Conservation (phyloP, 2,329 filamentous ascomycete species). For the Xylaria sp. region DNA sequence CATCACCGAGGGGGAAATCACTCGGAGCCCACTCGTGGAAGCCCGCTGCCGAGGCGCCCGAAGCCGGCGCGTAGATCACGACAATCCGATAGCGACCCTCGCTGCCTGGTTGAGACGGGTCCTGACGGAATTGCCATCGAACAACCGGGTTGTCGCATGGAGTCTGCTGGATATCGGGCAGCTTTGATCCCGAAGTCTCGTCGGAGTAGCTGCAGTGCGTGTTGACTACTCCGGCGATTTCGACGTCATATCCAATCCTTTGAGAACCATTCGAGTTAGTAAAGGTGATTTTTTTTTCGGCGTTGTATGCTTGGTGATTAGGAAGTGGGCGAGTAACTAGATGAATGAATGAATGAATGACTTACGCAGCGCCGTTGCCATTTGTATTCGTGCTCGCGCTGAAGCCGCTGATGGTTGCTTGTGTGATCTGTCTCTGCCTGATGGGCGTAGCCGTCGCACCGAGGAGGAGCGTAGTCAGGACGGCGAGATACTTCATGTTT, state of each 20-base stretch:
- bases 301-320: too few species aligned
- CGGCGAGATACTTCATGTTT: constrained; percentile 40
- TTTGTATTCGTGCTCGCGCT: constrained; percentile 36
- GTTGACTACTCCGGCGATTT: constrained; percentile 27
- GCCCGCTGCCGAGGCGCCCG: constrained; percentile 27
- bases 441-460: constrained; percentile 38
- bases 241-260: constrained; percentile 41
- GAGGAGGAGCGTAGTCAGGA: constrained; percentile 40
- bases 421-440: constrained; percentile 28
- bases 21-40: constrained; percentile 44
- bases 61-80: constrained; percentile 38
- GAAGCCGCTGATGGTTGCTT: constrained; percentile 40
- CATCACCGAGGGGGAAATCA: constrained; percentile 39
- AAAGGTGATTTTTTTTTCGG: neutral
- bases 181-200: constrained; percentile 32
- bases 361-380: constrained; percentile 43
- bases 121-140: constrained; percentile 44
- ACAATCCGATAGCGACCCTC: constrained; percentile 43
- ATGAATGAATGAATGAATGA: neutral
- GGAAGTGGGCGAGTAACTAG: too few species aligned
- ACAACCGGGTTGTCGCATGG: constrained; percentile 40
- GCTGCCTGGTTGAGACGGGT: constrained; percentile 40
- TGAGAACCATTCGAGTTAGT: constrained; percentile 1
- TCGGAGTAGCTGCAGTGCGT: constrained; percentile 42
- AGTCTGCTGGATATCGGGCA: constrained; percentile 38